Percentiles rank a stretch among this genome's conserved stretches.
These are phyloP conservation scores for Colletotrichum sp. DNA, from an alignment of 2,329 filamentous ascomycete genomes.

Conservation along the genomic window DNA sequence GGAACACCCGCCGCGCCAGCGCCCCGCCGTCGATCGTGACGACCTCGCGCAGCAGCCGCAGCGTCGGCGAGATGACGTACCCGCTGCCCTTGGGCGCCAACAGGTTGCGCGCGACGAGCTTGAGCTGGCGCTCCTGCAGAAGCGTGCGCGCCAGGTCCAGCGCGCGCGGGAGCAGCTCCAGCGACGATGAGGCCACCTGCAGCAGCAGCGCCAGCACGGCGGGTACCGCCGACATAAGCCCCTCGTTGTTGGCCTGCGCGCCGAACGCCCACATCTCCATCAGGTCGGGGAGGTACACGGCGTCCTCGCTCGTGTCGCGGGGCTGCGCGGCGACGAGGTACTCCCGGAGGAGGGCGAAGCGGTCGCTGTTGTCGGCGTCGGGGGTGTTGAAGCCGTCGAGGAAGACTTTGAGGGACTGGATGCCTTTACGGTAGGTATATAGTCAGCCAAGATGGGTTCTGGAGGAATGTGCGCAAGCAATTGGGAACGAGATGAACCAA, in stretches of 20 bases:
- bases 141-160: constrained; percentile 81
- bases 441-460: neutral
- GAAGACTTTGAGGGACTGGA: constrained; percentile 73
- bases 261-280: constrained; percentile 91
- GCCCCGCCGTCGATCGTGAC: constrained; percentile 85
- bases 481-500: neutral
- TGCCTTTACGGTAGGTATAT: constrained; percentile 43
- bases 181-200: constrained; percentile 74
- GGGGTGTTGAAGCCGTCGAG: constrained; percentile 68
- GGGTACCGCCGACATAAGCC: constrained; percentile 79
- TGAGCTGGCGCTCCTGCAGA: constrained; percentile 80
- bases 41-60: constrained; percentile 87
- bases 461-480: too few relatives aligned
- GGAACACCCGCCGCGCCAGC: constrained; percentile 78
- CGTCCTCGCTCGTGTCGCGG: constrained; percentile 46
- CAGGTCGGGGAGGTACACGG: constrained; percentile 75
- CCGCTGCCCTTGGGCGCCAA: constrained; percentile 83
- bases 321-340: constrained; percentile 68
- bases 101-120: constrained; percentile 79
- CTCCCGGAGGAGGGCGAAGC: constrained; percentile 66
- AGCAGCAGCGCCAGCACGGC: constrained; percentile 84
- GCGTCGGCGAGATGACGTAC: constrained; percentile 85
- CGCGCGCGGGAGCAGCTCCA: constrained; percentile 79
- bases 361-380: constrained; percentile 52
- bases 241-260: constrained; percentile 78